Evolutionary conservation across 345 rosid genomes (phyloP), one percentile per base, ranked within the genome.

Genomic region (Lepidium aucheri): DNA sequence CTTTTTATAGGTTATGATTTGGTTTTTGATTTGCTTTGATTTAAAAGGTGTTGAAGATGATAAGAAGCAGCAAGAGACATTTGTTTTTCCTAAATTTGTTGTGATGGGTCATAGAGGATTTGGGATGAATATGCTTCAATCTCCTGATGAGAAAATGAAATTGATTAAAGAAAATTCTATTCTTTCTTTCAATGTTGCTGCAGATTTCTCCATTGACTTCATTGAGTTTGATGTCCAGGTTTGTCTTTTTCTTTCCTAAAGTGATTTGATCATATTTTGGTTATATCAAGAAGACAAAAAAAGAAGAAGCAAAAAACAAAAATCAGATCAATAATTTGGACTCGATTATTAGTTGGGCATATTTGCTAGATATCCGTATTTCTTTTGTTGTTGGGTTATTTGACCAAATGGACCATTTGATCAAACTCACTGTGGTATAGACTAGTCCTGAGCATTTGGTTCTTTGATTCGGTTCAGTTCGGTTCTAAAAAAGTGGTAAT

Each of bases 181-280:
- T 53, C 53, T 72, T n/a, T 82, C 89, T 30, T 85, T 85, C 76
- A 84, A 81, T 15, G 69, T 68, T 4, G 91, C 95, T 36, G 68
- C 87, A 15, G 53, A 69, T 55, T 69, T 67, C 26, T 84, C 87
- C 8, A 18, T 88, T 49, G 86, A 84, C 59, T 85, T 82, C 77
- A 62, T 88, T 62, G 95, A 88, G 70, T 88, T 88, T 44, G 91
- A 88, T 68, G 91, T 88, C 65, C 95, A 85, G 91, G 95, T 88
- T 61, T 46, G 15, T 2, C 5, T 45, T 26, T 32, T 39, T 7
- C 9, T 49, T 26, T 43, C 16, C 1, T 15, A 33, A 26, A 1
- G 32, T 38, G 40, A 15, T 50, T 20, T 41, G 8, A 49, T 30
- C 67, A 20, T 52, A 40, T 17, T 49, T 69, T 67, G 46, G 42